Percentiles rank a stretch among this genome's conserved stretches.
Evolutionary conservation across 768 basidiomycete species (phyloP).

Genomic region (Agrocybe pediades): DNA sequence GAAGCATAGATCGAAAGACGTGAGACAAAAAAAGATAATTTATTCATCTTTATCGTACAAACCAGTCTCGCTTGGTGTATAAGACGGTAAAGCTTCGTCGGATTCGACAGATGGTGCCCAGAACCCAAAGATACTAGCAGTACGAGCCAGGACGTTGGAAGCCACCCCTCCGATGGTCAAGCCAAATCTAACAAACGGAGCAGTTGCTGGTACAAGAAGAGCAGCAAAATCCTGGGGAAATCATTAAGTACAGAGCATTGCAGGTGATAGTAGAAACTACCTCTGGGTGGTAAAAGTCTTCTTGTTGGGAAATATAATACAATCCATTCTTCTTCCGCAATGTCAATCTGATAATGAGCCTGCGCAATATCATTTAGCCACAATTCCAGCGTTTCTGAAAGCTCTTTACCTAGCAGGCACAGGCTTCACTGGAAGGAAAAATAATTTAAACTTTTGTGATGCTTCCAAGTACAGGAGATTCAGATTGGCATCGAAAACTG

Average conservation of each 20-base stretch:
- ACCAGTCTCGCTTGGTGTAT: conserved; percentile 20
- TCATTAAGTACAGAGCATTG: not conserved
- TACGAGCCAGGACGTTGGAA: conserved; percentile 29
- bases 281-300: conserved; percentile 62
- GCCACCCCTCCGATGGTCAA: conserved; percentile 26
- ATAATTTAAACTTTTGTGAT: conserved; percentile 55
- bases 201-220: conserved; percentile 43
- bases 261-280: conserved; percentile 26
- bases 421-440: conserved; percentile 45
- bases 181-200: conserved; percentile 33
- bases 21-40: not conserved
- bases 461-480: conserved; percentile 51
- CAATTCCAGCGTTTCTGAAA: not conserved
- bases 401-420: conserved; percentile 44
- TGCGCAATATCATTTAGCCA: conserved; percentile 17
- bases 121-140: conserved; percentile 33
- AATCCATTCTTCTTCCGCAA: conserved; percentile 43
- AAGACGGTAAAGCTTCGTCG: conserved; percentile 5
- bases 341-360: conserved; percentile 50
- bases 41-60: conserved; percentile 24
- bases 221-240: conserved; percentile 40
- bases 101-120: conserved; percentile 25
- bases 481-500: conserved; percentile 51
- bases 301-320: conserved; percentile 54
- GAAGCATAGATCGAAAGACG: no score